A percentile compares a stretch with the other conserved stretches of the same genome.
Evolutionary conservation across 2,329 filamentous ascomycete species (phyloP).

Genomic region (Epichloe coenophiala): DNA sequence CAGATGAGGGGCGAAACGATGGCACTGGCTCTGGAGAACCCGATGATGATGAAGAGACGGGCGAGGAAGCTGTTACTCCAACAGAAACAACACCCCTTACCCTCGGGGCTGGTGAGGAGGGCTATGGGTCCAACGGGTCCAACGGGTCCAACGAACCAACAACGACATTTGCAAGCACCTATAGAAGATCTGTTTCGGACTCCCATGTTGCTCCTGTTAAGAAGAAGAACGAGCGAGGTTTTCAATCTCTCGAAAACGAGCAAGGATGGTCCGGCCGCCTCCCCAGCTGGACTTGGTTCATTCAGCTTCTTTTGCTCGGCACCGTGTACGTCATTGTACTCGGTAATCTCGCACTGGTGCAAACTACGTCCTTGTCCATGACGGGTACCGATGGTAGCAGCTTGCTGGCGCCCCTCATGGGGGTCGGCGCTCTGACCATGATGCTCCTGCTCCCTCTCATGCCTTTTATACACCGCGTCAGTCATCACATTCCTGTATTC

Average conservation of each 20-base stretch:
- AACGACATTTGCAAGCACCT: constrained; percentile 40
- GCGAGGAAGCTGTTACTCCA: constrained; percentile 18
- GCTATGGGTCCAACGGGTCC: constrained; percentile 19
- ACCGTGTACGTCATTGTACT: constrained; percentile 67
- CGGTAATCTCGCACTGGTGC: constrained; percentile 60
- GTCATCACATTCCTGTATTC: constrained; percentile 67
- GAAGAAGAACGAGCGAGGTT: constrained; percentile 10
- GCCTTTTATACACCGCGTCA: constrained; percentile 79
- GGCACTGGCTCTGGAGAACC: constrained; percentile 15
- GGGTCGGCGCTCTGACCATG: constrained; percentile 53
- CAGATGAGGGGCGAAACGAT: constrained; percentile 27
- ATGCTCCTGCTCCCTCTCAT: constrained; percentile 62
- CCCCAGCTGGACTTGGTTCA: constrained; percentile 73
- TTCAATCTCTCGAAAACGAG: constrained; percentile 50
- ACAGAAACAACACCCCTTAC: constrained; percentile 46
- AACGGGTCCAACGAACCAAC: constrained; percentile 22
- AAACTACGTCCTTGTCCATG: constrained; percentile 61
- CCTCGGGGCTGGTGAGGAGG: constrained; percentile 23
- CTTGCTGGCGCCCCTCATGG: constrained; percentile 56
- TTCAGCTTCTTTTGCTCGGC: constrained; percentile 71
- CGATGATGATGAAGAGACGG: constrained; percentile 5
- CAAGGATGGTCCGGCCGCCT: constrained; percentile 74
- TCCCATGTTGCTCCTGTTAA: constrained; percentile 12
- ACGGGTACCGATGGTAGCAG: constrained; percentile 74
- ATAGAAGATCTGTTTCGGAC: constrained; percentile 31